Base-by-base conservation (phyloP, 2,329 filamentous ascomycete genomes). In the Ustilaginoidea virens region DNA sequence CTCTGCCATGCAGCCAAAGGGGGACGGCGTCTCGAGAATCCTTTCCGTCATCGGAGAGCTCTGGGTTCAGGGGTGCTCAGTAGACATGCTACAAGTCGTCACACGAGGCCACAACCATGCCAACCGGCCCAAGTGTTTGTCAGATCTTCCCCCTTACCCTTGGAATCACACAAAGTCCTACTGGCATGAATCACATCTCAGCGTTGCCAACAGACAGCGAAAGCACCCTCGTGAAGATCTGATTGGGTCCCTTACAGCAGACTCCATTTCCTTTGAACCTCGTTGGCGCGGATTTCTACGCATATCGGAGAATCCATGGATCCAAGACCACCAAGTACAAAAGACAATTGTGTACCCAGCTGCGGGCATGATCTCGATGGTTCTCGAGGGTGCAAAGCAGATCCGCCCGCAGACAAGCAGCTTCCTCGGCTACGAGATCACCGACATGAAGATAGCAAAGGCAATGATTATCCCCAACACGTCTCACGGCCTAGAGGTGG, bases 161-260 rank as follows among this genome's bases (percentile, higher is more conserved):
- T 71, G 66, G 65, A 66, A 69, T 17, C 66, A 69, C 33, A 44
- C 49, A 16, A 62, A 55, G 16, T 47, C 42, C 1, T 66, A 68
- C 40, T 70, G 66, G 66, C 56, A 64, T 34, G 66, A 71, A 33
- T 61, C 60, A 2, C 56, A 61, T 23, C 39, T 63, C 3, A 60
- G 58, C 13, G 40, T 45, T 10, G 49, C 56, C 8, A 55, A 55
- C 26, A 55, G 63, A 3, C 56, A 61, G 32, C 51, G 61, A 10
- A 46, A 53, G 16, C 56, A 55, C 29, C 53, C 56, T 2, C 52
- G 64, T 8, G 57, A 61, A 24, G 66, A 71, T 33, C 49, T 71
- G 2, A 57, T 70, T 16, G 66, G 66, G 1, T 49, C 56, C 1
- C 57, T 51, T 0, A 54, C 54, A 2, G 47, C 51, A 1, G 60